Conservation (phyloP, 352 stramenopile species). For the Phytopythium sindhum region DNA sequence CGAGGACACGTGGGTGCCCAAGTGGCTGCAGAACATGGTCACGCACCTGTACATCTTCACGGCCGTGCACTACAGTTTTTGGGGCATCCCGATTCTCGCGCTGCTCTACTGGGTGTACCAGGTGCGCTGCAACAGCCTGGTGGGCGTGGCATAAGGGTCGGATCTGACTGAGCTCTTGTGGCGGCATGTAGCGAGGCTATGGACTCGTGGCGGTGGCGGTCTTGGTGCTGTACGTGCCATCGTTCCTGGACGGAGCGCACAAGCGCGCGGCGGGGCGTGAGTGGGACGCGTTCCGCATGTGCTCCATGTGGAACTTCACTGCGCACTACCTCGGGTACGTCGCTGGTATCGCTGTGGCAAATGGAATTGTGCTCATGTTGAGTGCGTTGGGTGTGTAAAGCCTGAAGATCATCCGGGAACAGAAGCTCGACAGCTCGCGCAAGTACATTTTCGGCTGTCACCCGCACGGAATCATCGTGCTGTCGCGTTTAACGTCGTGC, state of each 20-base stretch:
- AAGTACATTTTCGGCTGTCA: slow-evolving; percentile 51
- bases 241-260: slow-evolving; percentile 40
- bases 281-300: slow-evolving; percentile 33
- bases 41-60: slow-evolving; percentile 35
- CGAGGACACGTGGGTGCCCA: slow-evolving; percentile 20
- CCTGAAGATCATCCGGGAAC: slow-evolving; percentile 34
- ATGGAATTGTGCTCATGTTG: not conserved
- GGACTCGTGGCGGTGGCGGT: slow-evolving; percentile 29
- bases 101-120: slow-evolving; percentile 39
- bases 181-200: slow-evolving; percentile 21
- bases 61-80: slow-evolving; percentile 49
- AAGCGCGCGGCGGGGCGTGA: slow-evolving; percentile 28
- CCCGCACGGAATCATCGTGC: slow-evolving; percentile 48
- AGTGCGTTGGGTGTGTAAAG: slow-evolving; percentile 8
- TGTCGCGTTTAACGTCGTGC: slow-evolving; percentile 41
- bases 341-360: not conserved
- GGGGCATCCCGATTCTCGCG: slow-evolving; percentile 22
- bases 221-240: slow-evolving; percentile 41
- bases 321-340: slow-evolving; percentile 29
- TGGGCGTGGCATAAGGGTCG: not conserved
- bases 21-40: slow-evolving; percentile 22
- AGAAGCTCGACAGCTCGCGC: slow-evolving; percentile 25
- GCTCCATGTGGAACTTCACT: slow-evolving; percentile 29
- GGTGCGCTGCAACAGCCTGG: slow-evolving; percentile 2
- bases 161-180: not conserved